Evolutionary conservation across 2,329 filamentous ascomycete genomes (phyloP), one percentile per base, ranked within the genome.

Genomic region (Biscogniauxia mediterranea): DNA sequence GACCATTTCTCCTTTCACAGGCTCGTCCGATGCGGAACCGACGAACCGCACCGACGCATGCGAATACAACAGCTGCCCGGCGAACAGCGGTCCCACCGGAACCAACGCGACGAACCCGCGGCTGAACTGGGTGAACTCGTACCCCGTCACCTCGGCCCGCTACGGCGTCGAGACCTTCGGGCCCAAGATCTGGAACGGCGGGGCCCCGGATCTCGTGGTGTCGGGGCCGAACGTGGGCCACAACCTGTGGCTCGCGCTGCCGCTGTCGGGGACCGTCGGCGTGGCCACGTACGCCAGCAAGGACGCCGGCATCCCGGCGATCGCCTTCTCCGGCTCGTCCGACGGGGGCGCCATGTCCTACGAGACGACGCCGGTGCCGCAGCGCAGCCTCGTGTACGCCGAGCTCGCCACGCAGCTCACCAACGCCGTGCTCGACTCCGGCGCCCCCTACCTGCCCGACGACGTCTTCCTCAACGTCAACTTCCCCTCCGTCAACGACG

Each of bases 111-210:
- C 81, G 0, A 78, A 84, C 61, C 78, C 84, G 0, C 81, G 83
- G 5, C 79, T 90, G 53, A 88, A 90, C 79, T 91, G 89, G 79
- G 88, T 91, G 61, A 91, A 91, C 77, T 88, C 85, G 0, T 90
- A 79, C 74, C 88, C 89, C 0, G 85, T 85, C 1, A 90, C 88
- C 0, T 78, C 85, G 1, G 86, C 89, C 69, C 81, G 84, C 60
- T 83, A 84, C 71, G 88, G 88, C 46, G 85, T 90, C 70, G 76
- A 85, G 62, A 81, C 76, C 4, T 79, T 87, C 42, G 82, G 80
- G 0, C 80, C 82, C 0, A 75, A 79, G 50, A 76, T 84, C 58
- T 89, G 86, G 79, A 66, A 76, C 63, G 79, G 79, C 59, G 77
- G 77, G 4, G 70, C 73, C 1, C 82, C 87, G 0, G 87, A 90